A percentile compares a stretch with the other conserved stretches of the same genome.
These are phyloP conservation scores for Kalmanozyma brasiliensis DNA, from an alignment of 1,284 basidiomycete species.

Conservation along the genomic window DNA sequence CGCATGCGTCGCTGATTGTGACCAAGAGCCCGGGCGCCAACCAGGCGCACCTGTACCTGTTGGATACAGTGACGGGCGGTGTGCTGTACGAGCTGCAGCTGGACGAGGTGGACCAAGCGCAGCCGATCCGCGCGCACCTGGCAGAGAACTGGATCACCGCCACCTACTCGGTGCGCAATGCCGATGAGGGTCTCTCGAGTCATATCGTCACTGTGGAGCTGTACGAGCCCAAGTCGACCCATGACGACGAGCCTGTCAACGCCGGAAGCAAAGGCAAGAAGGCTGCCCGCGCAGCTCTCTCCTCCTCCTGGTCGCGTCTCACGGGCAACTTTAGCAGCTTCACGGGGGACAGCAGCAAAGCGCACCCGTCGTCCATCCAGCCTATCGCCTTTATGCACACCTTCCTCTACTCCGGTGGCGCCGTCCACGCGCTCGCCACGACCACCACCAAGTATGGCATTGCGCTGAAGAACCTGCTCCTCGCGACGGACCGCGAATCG, in stretches of 20 bases:
- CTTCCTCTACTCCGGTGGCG: conserved; percentile 75
- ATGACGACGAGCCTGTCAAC: conserved; percentile 74
- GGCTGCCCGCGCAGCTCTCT: conserved; percentile 5
- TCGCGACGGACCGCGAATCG: conserved; percentile 80
- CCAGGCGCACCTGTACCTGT: conserved; percentile 74
- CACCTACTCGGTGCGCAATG: conserved; percentile 74
- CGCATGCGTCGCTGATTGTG: conserved; percentile 77
- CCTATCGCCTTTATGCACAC: conserved; percentile 74
- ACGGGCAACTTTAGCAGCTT: conserved; percentile 47
- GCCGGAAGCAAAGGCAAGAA: conserved; percentile 2
- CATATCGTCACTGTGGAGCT: conserved; percentile 78
- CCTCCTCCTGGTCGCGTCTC: conserved; percentile 27
- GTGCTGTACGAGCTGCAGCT: conserved; percentile 71
- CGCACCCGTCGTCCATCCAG: not conserved
- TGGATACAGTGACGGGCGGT: conserved; percentile 82
- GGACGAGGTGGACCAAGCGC: conserved; percentile 62
- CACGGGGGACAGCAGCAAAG: conserved; percentile 28
- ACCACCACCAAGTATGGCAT: conserved; percentile 84
- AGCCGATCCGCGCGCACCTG: conserved; percentile 75
- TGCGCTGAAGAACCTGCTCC: conserved; percentile 86
- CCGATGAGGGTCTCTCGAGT: conserved; percentile 68
- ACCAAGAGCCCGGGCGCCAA: conserved; percentile 68
- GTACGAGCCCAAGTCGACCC: conserved; percentile 81
- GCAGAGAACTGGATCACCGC: conserved; percentile 95
- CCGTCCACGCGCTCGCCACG: conserved; percentile 76